Evolutionary conservation across 495 filamentous ascomycete species (phyloP), one percentile per base, ranked within the genome.

Genomic region (Terfezia boudieri): DNA sequence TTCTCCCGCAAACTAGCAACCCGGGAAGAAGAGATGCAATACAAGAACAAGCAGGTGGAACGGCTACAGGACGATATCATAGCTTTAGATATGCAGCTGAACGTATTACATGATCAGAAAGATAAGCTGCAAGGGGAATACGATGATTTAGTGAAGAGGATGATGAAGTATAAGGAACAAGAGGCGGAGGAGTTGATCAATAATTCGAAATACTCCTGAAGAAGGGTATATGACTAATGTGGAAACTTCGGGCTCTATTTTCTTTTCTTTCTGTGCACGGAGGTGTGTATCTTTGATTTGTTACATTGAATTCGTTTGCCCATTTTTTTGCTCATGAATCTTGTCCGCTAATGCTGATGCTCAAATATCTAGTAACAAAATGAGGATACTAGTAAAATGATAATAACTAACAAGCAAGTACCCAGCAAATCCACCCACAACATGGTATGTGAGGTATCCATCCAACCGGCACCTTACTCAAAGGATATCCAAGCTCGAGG

Each of bases 11-110:
- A 77, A 55, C 67, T 90, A 16, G 80, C 73, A 48, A 89, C 94
- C 65, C 71, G 83, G 16, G 84, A 93, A 56, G 86, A 92, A 56
- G 89, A 96, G 71, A 66, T 93, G 16, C 74, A 71, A 55, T 84
- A 74, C 22, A 96, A 96, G 69, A 78, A 75, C 9, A 84, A 84
- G 64, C 68, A 92, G 56, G 69, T 94, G 2, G 81, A 84, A 76
- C 78, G 87, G 60, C 79, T 92, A 56, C 89, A 95, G 67, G 88
- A 94, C 67, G 89, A 96, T 62, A 76, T 90, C 58, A 75, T 88
- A 41, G 78, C 84, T 2, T 67, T 93, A 50, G 86, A 84, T 56
- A 75, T 95, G 57, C 82, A 95, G 67, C 73, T 94, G 4, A 86
- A 94, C 61, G 78, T 94, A 73, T 77, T 81, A 9, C 84, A 89